These are phyloP conservation scores for Kregervanrija pseudodelftensis DNA, from an alignment of 805 yeast species.

Conservation along the genomic window DNA sequence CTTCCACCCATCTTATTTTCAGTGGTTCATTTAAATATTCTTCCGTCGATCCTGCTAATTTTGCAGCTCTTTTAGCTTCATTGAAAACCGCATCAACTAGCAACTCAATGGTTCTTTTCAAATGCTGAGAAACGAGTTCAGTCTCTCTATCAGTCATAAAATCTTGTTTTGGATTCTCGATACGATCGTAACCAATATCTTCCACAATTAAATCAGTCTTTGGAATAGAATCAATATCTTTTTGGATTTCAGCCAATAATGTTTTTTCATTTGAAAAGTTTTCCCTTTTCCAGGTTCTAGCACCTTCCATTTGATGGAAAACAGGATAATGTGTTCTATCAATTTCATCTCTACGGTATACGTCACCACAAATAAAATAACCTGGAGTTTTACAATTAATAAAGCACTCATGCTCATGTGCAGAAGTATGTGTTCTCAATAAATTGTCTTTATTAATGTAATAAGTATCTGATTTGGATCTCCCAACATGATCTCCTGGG, in stretches of 20 bases:
- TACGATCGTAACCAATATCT: conserved; percentile 53
- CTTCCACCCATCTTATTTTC: conserved; percentile 89
- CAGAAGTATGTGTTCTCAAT: conserved; percentile 91
- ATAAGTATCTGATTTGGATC: conserved; percentile 89
- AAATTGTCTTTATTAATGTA: conserved; percentile 69
- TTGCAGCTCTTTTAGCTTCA: conserved; percentile 57
- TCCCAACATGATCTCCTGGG: conserved; percentile 87
- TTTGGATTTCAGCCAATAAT: conserved; percentile 37
- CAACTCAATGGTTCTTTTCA: conserved; percentile 80
- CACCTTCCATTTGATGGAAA: conserved; percentile 98
- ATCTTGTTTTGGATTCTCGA: conserved; percentile 71
- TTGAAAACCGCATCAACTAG: conserved; percentile 78
- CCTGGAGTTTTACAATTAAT: conserved; percentile 64
- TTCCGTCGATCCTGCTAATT: conserved; percentile 51
- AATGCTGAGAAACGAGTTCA: conserved; percentile 61
- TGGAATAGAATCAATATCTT: conserved; percentile 63
- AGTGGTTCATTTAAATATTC: conserved; percentile 67
- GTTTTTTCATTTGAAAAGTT: conserved; percentile 25
- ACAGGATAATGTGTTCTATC: conserved; percentile 96
- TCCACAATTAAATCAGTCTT: conserved; percentile 64
- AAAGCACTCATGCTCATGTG: conserved; percentile 90
- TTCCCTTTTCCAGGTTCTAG: conserved; percentile 67
- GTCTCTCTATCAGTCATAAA: conserved; percentile 68
- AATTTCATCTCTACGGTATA: conserved; percentile 89
- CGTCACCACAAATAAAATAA: conserved; percentile 90